These are phyloP conservation scores for Gossypium aridum DNA, from an alignment of 441 rosid genomes.

Conservation along the genomic window DNA sequence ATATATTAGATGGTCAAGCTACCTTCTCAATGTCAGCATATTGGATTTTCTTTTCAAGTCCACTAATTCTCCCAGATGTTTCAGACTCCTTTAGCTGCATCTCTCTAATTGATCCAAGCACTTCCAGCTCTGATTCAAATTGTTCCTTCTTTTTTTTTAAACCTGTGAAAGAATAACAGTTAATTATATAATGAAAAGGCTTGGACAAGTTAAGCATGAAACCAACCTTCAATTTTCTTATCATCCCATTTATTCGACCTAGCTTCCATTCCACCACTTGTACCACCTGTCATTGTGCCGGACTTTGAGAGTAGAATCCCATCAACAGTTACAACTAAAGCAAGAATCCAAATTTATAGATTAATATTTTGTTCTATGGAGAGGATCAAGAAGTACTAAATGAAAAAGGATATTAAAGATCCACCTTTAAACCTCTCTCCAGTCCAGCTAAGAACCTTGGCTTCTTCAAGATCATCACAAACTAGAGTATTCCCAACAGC, in stretches of 20 bases:
- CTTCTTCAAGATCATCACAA: slow-evolving; percentile 96
- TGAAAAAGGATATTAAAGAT: slow-evolving; percentile 5
- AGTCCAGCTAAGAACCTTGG: slow-evolving; percentile 91
- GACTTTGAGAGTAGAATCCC: slow-evolving; percentile 90
- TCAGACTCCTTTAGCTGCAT: slow-evolving; percentile 95
- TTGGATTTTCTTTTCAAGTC: slow-evolving; percentile 94
- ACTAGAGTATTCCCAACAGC: slow-evolving; percentile 98
- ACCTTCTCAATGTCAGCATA: slow-evolving; percentile 98
- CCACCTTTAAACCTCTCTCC: slow-evolving; percentile 95
- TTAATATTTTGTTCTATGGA: slow-evolving; percentile 17
- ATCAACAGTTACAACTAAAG: slow-evolving; percentile 92
- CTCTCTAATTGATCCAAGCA: slow-evolving; percentile 91
- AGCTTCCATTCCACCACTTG: slow-evolving; percentile 99
- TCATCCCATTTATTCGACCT: slow-evolving; percentile 99
- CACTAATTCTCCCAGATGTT: slow-evolving; percentile 90
- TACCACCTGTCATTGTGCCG: slow-evolving; percentile 99
- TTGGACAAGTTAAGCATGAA: slow-evolving; percentile 10
- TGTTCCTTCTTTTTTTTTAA: slow-evolving; percentile 73
- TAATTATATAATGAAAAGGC: slow-evolving; percentile 14
- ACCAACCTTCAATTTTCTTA: slow-evolving; percentile 84
- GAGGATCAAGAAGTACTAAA: slow-evolving; percentile 13
- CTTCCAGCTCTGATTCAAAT: slow-evolving; percentile 73
- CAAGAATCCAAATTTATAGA: slow-evolving; percentile 16
- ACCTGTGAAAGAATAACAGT: slow-evolving; percentile 40
- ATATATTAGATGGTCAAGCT: slow-evolving; percentile 5